These are phyloP conservation scores for Lactarius evosmus DNA, from an alignment of 768 basidiomycete species.

Conservation along the genomic window DNA sequence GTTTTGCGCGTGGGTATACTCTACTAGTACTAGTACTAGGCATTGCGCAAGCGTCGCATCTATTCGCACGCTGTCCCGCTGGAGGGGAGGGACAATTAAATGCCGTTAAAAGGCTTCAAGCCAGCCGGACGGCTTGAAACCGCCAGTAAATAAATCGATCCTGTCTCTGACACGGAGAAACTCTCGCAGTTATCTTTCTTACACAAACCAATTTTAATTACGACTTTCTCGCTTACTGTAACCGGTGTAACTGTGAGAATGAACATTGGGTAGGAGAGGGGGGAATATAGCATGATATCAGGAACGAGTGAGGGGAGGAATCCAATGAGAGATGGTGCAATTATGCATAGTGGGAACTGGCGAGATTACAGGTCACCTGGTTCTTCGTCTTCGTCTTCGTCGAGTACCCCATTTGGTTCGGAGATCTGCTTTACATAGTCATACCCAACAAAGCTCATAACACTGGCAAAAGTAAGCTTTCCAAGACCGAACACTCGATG, in stretches of 20 bases:
- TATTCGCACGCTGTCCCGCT: too few species aligned
- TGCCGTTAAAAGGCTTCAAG: too few species aligned
- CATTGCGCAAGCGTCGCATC: too few species aligned
- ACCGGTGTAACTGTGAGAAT: neutral
- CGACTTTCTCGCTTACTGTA: neutral
- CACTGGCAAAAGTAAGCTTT: slow-evolving; percentile 36
- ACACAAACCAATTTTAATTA: slow-evolving; percentile 8
- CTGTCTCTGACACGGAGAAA: neutral
- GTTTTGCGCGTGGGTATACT: neutral
- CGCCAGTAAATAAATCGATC: neutral
- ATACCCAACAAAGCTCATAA: slow-evolving; percentile 62
- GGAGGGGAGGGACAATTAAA: too few species aligned
- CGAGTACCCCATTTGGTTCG: slow-evolving; percentile 5
- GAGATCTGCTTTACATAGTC: slow-evolving; percentile 42
- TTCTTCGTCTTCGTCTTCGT: slow-evolving; percentile 1
- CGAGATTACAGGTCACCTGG: neutral
- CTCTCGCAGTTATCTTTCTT: neutral
- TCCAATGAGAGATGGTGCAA: neutral
- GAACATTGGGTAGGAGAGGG: neutral
- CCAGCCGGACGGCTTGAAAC: too few species aligned
- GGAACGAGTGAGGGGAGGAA: neutral
- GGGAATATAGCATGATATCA: neutral
- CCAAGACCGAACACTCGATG: slow-evolving; percentile 15
- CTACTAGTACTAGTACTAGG: too few species aligned
- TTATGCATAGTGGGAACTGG: neutral